These are phyloP conservation scores for Knoxia roxburghii DNA, from an alignment of 257 asterid species.

Conservation along the genomic window DNA sequence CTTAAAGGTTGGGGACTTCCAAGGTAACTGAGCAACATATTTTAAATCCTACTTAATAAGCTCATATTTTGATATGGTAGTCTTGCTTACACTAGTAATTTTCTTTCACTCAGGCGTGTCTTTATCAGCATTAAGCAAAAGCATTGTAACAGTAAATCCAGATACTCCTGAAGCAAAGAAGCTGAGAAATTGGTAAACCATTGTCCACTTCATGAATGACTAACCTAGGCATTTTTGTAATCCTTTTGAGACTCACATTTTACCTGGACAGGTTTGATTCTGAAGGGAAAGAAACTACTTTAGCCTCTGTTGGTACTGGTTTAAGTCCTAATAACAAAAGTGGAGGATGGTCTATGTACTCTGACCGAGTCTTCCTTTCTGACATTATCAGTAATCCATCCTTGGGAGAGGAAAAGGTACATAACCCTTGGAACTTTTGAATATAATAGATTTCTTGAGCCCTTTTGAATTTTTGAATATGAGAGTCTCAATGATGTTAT, in stretches of 20 bases:
- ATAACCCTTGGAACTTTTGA: background rate
- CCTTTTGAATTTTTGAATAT: background rate
- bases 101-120: slow-evolving; percentile 58
- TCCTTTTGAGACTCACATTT: background rate
- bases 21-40: slow-evolving; percentile 37
- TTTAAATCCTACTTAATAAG: background rate
- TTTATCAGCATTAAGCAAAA: slow-evolving; percentile 73
- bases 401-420: slow-evolving; percentile 80
- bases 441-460: background rate
- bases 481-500: background rate
- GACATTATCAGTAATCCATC: slow-evolving; percentile 65
- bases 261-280: slow-evolving; percentile 59
- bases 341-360: slow-evolving; percentile 58
- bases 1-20: slow-evolving; percentile 86
- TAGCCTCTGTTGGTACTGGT: slow-evolving; percentile 74
- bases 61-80: background rate
- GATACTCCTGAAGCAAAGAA: slow-evolving; percentile 77
- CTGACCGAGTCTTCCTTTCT: slow-evolving; percentile 65
- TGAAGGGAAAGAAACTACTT: slow-evolving; percentile 78
- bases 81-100: background rate
- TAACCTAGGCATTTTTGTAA: background rate
- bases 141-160: slow-evolving; percentile 62
- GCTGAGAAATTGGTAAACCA: slow-evolving; percentile 65
- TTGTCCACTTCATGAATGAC: background rate
- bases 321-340: slow-evolving; percentile 35